These are phyloP conservation scores for Didymella arachidicola DNA, from an alignment of 2,329 filamentous ascomycete genomes.

Conservation along the genomic window DNA sequence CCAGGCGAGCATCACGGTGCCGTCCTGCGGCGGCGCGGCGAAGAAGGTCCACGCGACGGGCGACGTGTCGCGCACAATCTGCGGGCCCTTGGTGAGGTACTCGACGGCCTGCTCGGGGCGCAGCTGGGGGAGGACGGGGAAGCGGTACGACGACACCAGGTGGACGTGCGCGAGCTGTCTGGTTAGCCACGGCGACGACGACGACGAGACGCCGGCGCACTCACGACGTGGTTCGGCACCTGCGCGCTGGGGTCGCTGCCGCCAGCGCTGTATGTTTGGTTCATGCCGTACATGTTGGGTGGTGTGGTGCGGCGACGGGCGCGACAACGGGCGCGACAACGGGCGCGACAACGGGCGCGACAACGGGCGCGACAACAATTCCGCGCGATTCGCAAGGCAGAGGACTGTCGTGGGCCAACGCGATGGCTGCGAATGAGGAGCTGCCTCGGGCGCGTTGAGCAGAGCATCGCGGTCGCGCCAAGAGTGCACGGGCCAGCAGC, in stretches of 20 bases:
- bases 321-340: no score
- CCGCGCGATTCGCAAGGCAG: conserved; percentile 21
- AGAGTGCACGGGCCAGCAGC: conserved; percentile 12
- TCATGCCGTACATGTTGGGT: conserved; percentile 46
- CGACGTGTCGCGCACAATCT: conserved; percentile 82
- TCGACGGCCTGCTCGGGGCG: conserved; percentile 79
- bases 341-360: no score
- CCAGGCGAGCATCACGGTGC: conserved; percentile 86
- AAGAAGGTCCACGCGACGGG: conserved; percentile 95
- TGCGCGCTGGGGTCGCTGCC: conserved; percentile 45
- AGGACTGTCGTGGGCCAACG: conserved; percentile 9
- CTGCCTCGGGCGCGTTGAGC: conserved; percentile 15
- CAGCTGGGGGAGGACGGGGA: conserved; percentile 75
- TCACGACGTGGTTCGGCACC: conserved; percentile 46
- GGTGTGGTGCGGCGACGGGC: conserved; percentile 35
- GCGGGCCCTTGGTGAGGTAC: conserved; percentile 83
- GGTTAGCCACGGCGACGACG: conserved; percentile 23
- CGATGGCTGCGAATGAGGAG: conserved; percentile 12
- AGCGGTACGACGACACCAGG: conserved; percentile 83
- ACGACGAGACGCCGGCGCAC: conserved; percentile 21
- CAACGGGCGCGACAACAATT: conserved; percentile 43
- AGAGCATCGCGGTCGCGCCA: conserved; percentile 20
- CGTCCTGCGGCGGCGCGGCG: conserved; percentile 76
- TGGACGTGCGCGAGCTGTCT: conserved; percentile 84
- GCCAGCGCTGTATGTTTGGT: conserved; percentile 41